Percentiles rank a stretch among this genome's conserved stretches.
These are phyloP conservation scores for Pseudogymnoascus sp. DNA, from an alignment of 2,329 filamentous ascomycete genomes.

Conservation along the genomic window DNA sequence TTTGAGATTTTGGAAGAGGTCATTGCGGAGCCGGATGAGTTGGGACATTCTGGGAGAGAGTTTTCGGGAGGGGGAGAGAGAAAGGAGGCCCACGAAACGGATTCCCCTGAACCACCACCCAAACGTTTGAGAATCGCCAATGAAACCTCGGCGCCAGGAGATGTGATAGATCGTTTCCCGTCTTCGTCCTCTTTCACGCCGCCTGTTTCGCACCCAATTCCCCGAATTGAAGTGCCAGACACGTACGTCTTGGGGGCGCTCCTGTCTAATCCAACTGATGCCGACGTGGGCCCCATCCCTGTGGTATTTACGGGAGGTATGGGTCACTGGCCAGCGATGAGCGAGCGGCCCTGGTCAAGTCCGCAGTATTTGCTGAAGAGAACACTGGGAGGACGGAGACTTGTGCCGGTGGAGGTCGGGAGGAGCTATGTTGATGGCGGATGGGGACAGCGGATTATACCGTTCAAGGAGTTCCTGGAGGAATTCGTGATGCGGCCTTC, in stretches of 20 bases:
- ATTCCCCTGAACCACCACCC: neutral
- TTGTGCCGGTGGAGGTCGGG: conserved; percentile 82
- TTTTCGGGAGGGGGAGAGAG: neutral
- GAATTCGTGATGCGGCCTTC: conserved; percentile 19
- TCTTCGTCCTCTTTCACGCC: conserved; percentile 33
- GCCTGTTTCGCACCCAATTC: conserved; percentile 36
- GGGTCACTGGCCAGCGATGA: conserved; percentile 70
- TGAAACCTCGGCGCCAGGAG: neutral
- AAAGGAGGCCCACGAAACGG: neutral
- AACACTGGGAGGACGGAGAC: conserved; percentile 68
- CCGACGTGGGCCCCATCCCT: conserved; percentile 43
- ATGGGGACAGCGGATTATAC: conserved; percentile 77
- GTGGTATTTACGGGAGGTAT: conserved; percentile 63
- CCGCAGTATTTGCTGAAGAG: conserved; percentile 64
- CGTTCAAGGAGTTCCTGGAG: conserved; percentile 64
- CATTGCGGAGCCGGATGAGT: neutral
- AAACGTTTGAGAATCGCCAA: conserved; percentile 21
- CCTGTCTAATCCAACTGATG: conserved; percentile 40
- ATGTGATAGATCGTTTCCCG: conserved; percentile 17
- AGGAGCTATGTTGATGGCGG: conserved; percentile 77
- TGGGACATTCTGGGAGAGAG: neutral
- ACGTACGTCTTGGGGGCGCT: conserved; percentile 56
- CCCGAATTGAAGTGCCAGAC: conserved; percentile 38
- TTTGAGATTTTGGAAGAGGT: conserved; percentile 57
- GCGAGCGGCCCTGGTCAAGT: conserved; percentile 60